Base-by-base conservation (phyloP, 441 rosid species). In the Raphanus hybrid region DNA sequence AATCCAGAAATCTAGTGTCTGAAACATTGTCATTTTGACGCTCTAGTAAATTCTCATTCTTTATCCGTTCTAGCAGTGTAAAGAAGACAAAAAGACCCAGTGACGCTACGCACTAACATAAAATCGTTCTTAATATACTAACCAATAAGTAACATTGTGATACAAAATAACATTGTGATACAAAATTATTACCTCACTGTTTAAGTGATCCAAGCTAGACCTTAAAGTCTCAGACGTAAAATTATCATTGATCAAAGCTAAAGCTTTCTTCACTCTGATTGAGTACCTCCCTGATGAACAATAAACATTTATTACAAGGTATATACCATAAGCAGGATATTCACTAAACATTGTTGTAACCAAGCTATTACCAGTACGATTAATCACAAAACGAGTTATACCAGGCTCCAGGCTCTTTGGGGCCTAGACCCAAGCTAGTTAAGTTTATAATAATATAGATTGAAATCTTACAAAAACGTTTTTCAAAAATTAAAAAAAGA, bases 51-150 rank as follows among this genome's bases (percentile, higher is more conserved):
- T 96, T 93, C 87, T 93, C 99, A 52, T 87, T 91, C 85, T 96
- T 96, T 98, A 96, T 93, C 77, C 89, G 88, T 80, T 93, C 97
- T 86, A 93, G 81, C 97, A 6, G 39, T 96, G 85, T 83, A 75
- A 58, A 15, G 34, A 75, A 37, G 32, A 41, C 12, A 41, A 43
- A 43, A 41, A 39, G 45, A 39, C 8, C 45, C 11, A 39, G 11
- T 39, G 11, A 39, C 45, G 45, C 3, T 39, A 39, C 3, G 45
- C 45, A 39, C 41, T 35, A 35, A 39, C 45, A 9, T 39, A 39
- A 39, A 8, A 39, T 39, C 45, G 2, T 9, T 39, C 45, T 39
- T 39, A 8, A 8, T 39, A 39, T 39, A 39, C 45, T 39, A 39
- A 39, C 45, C 45, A 39, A 39, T 39, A 39, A 39, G 45, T 39